These are phyloP conservation scores for Aureobasidium sp. DNA, from an alignment of 2,329 filamentous ascomycete genomes.

Conservation along the genomic window DNA sequence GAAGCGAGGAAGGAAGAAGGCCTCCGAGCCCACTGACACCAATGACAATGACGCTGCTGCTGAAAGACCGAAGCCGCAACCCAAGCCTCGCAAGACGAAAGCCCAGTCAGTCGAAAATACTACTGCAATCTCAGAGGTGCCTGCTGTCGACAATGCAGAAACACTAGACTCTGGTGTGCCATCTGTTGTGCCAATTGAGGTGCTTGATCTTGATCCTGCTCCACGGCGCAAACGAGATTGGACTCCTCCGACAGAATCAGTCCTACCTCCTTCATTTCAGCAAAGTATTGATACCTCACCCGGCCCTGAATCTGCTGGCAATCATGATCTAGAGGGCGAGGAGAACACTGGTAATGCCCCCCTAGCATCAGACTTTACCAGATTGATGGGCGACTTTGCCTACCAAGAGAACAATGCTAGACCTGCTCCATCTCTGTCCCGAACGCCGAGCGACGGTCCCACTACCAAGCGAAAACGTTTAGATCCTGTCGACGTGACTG, in stretches of 20 bases:
- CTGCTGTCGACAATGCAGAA: neutral
- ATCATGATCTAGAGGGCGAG: neutral
- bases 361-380: neutral
- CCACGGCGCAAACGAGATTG: slow-evolving; percentile 1
- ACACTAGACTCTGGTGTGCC: neutral
- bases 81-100: neutral
- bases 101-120: neutral
- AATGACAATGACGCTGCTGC: neutral
- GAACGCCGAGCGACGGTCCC: neutral
- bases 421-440: neutral
- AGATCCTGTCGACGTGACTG: neutral
- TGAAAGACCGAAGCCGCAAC: neutral
- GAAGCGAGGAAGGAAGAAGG: slow-evolving; percentile 2
- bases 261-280: slow-evolving; percentile 10
- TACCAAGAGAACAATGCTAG: neutral
- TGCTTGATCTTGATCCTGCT: slow-evolving; percentile 2
- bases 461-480: slow-evolving; percentile 7
- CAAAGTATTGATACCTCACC: neutral
- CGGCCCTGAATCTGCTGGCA: neutral
- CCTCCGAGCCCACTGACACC: neutral
- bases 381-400: slow-evolving; percentile 5
- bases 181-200: neutral
- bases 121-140: neutral
- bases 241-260: neutral
- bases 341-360: neutral